Evolutionary conservation across 345 rosid species (phyloP).

Genomic region (Populus tremula): DNA sequence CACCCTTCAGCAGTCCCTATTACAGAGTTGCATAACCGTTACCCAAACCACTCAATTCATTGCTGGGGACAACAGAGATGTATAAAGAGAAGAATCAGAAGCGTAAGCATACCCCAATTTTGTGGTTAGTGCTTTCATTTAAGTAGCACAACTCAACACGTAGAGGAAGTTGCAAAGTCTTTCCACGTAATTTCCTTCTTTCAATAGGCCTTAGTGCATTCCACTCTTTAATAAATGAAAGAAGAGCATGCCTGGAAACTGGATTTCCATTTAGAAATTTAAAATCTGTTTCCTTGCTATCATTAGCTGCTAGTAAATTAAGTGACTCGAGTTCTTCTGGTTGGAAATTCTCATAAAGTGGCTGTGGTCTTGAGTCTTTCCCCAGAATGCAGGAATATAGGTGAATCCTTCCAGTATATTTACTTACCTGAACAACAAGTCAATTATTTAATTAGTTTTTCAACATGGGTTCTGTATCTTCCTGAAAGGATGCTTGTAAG

Average conservation of each 20-base stretch:
- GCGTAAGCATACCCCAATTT: constrained; percentile 44
- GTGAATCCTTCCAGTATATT: constrained; percentile 86
- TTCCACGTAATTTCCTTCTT: constrained; percentile 70
- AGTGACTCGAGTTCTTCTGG: constrained; percentile 69
- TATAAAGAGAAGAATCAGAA: not conserved
- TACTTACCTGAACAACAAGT: constrained; percentile 66
- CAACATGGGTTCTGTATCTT: not conserved
- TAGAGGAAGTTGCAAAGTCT: constrained; percentile 85
- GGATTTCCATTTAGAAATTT: constrained; percentile 37
- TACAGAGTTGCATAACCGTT: constrained; percentile 12
- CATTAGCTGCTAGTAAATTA: constrained; percentile 18
- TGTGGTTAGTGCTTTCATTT: constrained; percentile 73
- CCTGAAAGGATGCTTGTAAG: not conserved
- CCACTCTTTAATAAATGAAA: constrained; percentile 70
- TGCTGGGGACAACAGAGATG: too few relatives aligned
- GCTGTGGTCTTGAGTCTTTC: constrained; percentile 69
- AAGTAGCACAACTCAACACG: constrained; percentile 79
- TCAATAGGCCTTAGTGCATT: constrained; percentile 71
- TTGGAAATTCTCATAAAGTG: constrained; percentile 71
- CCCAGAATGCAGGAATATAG: constrained; percentile 72
- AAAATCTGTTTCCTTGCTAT: constrained; percentile 28
- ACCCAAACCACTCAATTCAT: constrained; percentile 14
- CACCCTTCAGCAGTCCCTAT: constrained; percentile 88
- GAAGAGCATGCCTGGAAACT: constrained; percentile 45
- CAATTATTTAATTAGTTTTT: not conserved